These are phyloP conservation scores for Aspergillus felis DNA, from an alignment of 2,329 filamentous ascomycete genomes.

Conservation along the genomic window DNA sequence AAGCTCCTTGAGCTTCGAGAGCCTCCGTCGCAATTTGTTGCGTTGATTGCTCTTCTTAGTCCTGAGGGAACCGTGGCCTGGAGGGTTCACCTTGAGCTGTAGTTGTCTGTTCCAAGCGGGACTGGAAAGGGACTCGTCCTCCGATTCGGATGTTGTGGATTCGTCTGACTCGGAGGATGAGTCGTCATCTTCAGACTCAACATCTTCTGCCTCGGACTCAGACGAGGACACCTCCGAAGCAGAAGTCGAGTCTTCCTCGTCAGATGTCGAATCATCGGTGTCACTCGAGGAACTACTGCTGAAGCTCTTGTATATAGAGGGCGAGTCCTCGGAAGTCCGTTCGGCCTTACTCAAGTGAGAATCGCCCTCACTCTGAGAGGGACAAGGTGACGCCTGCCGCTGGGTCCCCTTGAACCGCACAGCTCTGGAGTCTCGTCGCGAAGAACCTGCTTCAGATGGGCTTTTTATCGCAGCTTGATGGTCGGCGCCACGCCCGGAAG, in stretches of 20 bases:
- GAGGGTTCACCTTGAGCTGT: conserved; percentile 30
- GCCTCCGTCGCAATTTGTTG: conserved; percentile 46
- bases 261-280: conserved; percentile 9
- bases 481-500: conserved; percentile 6
- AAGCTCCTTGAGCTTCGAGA: conserved; percentile 52
- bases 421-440: conserved; percentile 28
- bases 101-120: conserved; percentile 6
- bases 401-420: conserved; percentile 30
- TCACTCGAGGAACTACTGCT: conserved; percentile 31
- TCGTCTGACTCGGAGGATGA: conserved; percentile 20
- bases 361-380: conserved; percentile 8
- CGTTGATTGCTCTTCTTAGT: conserved; percentile 57
- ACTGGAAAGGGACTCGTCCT: conserved; percentile 20
- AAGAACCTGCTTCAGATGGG: conserved; percentile 17
- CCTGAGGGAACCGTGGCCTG: conserved; percentile 46
- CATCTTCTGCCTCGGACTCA: conserved; percentile 24
- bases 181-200: conserved; percentile 23
- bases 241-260: conserved; percentile 21
- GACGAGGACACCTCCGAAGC: conserved; percentile 36
- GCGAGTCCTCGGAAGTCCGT: conserved; percentile 13
- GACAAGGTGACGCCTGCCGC: conserved; percentile 5
- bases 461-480: conserved; percentile 11
- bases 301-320: conserved; percentile 6
- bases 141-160: conserved; percentile 34
- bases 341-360: conserved; percentile 12